Evolutionary conservation across 1,284 basidiomycete genomes (phyloP).

Genomic region (Meira nashicola): DNA sequence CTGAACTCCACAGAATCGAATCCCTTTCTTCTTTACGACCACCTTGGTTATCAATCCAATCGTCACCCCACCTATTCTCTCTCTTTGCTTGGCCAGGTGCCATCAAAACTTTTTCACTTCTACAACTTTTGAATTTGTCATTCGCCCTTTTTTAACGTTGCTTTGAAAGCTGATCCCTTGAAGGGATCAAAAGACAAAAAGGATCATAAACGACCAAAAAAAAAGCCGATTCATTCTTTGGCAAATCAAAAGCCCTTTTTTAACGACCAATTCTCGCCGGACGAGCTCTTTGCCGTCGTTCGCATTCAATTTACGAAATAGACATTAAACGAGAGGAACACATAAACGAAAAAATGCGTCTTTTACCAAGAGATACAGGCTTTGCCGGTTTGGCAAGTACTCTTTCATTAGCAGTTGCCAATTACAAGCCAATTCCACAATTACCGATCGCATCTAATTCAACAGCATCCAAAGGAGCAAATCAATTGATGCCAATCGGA

Average conservation of each 20-base stretch:
- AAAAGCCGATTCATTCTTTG: neutral
- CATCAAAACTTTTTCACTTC: neutral
- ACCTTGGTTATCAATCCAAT: neutral
- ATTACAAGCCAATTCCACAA: constrained; percentile 51
- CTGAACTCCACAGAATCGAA: no score
- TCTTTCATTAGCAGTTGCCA: constrained; percentile 46
- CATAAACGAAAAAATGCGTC: constrained; percentile 20
- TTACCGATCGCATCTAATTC: constrained; percentile 13
- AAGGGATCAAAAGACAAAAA: constrained; percentile 3
- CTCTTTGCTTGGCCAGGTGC: constrained; percentile 11
- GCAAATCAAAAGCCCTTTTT: neutral
- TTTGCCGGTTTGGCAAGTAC: constrained; percentile 33
- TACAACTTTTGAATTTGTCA: constrained; percentile 9
- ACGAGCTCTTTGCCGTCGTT: neutral
- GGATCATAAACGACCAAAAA: neutral
- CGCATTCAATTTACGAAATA: neutral
- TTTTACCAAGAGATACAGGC: constrained; percentile 25
- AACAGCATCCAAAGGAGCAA: neutral
- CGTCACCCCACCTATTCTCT: neutral
- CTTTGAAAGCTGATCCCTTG: constrained; percentile 11
- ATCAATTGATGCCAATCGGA: constrained; percentile 1
- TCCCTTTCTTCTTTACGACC: no score
- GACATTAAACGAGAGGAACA: neutral
- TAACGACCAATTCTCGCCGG: neutral
- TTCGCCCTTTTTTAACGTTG: constrained; percentile 14